Evolutionary conservation across 106 monocot species (phyloP).

Genomic region (Triglochin maritima): DNA sequence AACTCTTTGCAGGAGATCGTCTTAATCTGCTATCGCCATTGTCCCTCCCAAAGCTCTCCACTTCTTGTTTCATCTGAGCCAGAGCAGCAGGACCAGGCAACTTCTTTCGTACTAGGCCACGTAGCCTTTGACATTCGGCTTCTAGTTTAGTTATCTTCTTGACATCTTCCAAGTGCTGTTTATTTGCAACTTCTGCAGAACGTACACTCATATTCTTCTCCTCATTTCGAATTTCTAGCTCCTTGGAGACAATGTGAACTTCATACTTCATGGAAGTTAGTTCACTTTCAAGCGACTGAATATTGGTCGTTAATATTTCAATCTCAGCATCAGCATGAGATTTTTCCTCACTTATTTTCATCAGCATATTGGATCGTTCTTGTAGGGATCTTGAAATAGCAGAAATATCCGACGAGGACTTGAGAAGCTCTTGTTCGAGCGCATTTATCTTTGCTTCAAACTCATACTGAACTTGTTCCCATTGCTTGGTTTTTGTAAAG

Average conservation of each 20-base stretch:
- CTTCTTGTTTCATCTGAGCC: slow-evolving; percentile 96
- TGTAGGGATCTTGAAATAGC: slow-evolving; percentile 22
- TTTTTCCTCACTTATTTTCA: slow-evolving; percentile 20
- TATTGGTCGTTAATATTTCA: slow-evolving; percentile 15
- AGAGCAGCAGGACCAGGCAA: slow-evolving; percentile 94
- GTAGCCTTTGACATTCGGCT: slow-evolving; percentile 80
- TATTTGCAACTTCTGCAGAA: slow-evolving; percentile 22
- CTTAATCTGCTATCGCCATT: slow-evolving; percentile 32
- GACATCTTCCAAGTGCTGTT: slow-evolving; percentile 23
- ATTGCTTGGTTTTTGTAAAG: slow-evolving; percentile 23
- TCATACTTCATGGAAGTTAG: slow-evolving; percentile 21
- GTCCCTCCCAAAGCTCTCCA: slow-evolving; percentile 59
- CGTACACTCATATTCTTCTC: slow-evolving; percentile 26
- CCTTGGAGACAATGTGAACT: slow-evolving; percentile 20
- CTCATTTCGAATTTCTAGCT: slow-evolving; percentile 28
- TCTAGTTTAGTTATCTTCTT: slow-evolving; percentile 28
- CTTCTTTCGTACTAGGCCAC: slow-evolving; percentile 86
- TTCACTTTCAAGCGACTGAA: slow-evolving; percentile 19
- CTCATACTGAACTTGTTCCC: slow-evolving; percentile 23
- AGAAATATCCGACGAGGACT: slow-evolving; percentile 14
- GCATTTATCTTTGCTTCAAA: slow-evolving; percentile 15
- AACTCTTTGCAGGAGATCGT: slow-evolving; percentile 23
- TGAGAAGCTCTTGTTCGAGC: slow-evolving; percentile 17
- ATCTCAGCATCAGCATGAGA: slow-evolving; percentile 23
- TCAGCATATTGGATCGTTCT: slow-evolving; percentile 20